Percentiles rank a stretch among this genome's conserved stretches.
These are phyloP conservation scores for Chlamydomonas sphaeroides DNA, from an alignment of 139 green algal genomes.

Conservation along the genomic window DNA sequence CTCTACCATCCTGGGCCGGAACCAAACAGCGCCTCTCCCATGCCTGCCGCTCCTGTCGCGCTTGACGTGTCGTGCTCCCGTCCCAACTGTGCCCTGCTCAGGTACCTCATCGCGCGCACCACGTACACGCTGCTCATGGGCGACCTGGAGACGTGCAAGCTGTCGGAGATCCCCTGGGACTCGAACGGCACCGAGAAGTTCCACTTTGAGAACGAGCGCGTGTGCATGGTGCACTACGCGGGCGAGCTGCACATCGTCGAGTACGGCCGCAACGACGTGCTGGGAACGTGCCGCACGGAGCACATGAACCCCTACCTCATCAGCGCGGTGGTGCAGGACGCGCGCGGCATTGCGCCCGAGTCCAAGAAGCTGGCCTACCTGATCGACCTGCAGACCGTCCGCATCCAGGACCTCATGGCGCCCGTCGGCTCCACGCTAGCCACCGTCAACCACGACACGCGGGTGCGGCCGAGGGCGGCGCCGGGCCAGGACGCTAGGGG, in stretches of 20 bases:
- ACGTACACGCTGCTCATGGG: slow-evolving; percentile 79
- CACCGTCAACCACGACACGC: slow-evolving; percentile 74
- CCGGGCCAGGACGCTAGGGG: too few species aligned
- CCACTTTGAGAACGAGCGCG: slow-evolving; percentile 75
- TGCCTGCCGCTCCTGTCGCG: too few species aligned
- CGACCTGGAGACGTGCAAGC: slow-evolving; percentile 79
- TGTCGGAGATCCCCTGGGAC: slow-evolving; percentile 75
- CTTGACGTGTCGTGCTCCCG: too few species aligned
- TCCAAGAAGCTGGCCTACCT: slow-evolving; percentile 82
- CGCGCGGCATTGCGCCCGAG: slow-evolving; percentile 38
- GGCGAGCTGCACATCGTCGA: slow-evolving; percentile 83
- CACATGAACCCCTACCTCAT: slow-evolving; percentile 82
- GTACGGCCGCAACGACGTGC: slow-evolving; percentile 71
- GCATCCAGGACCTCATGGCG: slow-evolving; percentile 74
- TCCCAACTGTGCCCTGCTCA: not conserved
- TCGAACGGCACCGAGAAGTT: slow-evolving; percentile 68
- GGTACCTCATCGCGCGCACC: slow-evolving; percentile 79
- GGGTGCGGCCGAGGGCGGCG: not conserved
- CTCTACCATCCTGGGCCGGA: too few species aligned
- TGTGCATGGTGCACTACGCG: slow-evolving; percentile 79
- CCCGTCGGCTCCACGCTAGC: slow-evolving; percentile 54
- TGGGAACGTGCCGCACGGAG: slow-evolving; percentile 79
- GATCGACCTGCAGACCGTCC: slow-evolving; percentile 83
- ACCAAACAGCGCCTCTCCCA: too few species aligned
- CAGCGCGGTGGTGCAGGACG: slow-evolving; percentile 64